Base-by-base conservation (phyloP, 2,329 filamentous ascomycete genomes). In the Trichoderma atroviride region DNA sequence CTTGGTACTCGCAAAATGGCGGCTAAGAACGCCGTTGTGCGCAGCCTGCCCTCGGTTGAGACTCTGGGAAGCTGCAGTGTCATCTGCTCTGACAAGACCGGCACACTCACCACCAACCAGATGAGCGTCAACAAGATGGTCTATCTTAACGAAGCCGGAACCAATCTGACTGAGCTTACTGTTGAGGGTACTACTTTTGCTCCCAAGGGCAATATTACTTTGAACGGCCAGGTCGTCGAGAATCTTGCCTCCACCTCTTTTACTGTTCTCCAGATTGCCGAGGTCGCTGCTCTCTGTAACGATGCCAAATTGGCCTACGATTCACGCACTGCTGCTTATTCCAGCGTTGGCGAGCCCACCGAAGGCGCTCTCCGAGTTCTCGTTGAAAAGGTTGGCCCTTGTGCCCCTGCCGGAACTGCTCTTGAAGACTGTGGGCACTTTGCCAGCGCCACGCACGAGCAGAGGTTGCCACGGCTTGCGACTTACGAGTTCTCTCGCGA, bases 61-160 rank as follows among this genome's bases (percentile, higher is more conserved):
- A 99, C 96, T 14, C 87, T 99, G 65, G 96, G 96, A 78, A 99
- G 96, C 86, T 99, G 96, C 88, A 99, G 96, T 77, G 94, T 99
- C 69, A 97, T 99, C 79, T 99, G 96, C 85, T 99, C 96, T 4
- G 96, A 99, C 85, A 99, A 99, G 86, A 99, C 96, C 5, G 96
- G 96, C 74, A 99, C 96, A 60, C 83, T 99, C 78, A 99, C 96
- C 13, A 99, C 96, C 52, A 99, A 99, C 83, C 94, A 98, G 82
- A 99, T 99, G 96, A 98, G 96, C 78, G 96, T 97, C 69, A 96
- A 90, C 84, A 97, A 95, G 82, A 83, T 98, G 68, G 92, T 97
- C 59, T 93, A 94, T 78, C 85, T 99, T 74, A 90, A 88, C 75
- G 89, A 92, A 73, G 81, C 87, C 70, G 94, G 93, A 60, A 87